Evolutionary conservation across 179 eudicot genomes (phyloP), one percentile per base, ranked within the genome.

Genomic region (Corrigiola litoralis): DNA sequence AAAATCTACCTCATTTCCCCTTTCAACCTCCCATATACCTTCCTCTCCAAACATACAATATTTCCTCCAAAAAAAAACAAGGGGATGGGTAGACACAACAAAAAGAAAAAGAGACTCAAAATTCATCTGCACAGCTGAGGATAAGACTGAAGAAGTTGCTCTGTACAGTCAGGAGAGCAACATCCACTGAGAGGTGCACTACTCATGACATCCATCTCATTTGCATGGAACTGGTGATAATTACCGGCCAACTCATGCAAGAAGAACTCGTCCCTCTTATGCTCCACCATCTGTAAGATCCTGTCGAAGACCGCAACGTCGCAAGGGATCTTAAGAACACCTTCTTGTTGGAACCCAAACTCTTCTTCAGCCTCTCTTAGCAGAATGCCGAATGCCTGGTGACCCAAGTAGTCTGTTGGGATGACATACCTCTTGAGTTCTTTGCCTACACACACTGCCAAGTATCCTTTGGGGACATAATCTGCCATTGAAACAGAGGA

Each of bases 351-450:
- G 46, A 83, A 85, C 9, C 90, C 90, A 46, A 85, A 85, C 61
- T 85, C 90, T 42, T 83, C 91, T 40, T 85, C 91, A 2, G 91
- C 91, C 58, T 84, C 88, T 51, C 86, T 60, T 2, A 85, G 72
- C 0, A 85, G 60, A 16, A 84, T 65, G 6, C 80, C 77, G 27
- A 85, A 85, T 14, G 86, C 90, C 27, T 77, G 84, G 58, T 85
- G 88, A 16, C 79, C 75, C 66, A 85, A 58, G 29, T 79, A 81
- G 1, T 81, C 71, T 0, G 86, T 85, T 5, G 84, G 91, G 28
- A 85, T 84, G 14, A 77, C 78, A 66, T 70, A 85, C 58, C 91
- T 72, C 50, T 81, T 84, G 5, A 85, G 61, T 45, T 85, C 86
- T 59, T 75, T 84, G 46, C 91, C 91, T 9, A 85, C 91, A 10